These are phyloP conservation scores for Cutaneotrichosporon sp. DNA, from an alignment of 1,284 basidiomycete species.

Conservation along the genomic window DNA sequence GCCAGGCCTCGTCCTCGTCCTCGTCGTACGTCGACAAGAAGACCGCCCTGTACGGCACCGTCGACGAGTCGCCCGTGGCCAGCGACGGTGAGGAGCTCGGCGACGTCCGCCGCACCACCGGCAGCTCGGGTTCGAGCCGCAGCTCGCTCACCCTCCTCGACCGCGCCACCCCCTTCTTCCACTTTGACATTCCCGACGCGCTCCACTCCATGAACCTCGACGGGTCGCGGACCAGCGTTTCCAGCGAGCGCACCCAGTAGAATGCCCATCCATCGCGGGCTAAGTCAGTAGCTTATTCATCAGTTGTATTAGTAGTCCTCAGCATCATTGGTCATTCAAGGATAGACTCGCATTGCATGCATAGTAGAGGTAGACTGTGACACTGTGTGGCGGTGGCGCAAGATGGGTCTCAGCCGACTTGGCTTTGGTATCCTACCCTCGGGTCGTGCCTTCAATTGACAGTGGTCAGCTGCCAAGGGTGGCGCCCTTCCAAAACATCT, in stretches of 20 bases:
- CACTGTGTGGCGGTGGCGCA: neutral
- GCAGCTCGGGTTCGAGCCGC: conserved; percentile 17
- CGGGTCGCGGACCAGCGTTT: neutral
- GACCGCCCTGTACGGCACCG: neutral
- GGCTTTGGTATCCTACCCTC: neutral
- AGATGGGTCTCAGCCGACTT: neutral
- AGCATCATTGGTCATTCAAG: neutral
- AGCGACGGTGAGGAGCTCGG: conserved; percentile 3
- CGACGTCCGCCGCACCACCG: neutral
- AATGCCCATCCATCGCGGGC: neutral
- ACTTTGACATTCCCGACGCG: conserved; percentile 53
- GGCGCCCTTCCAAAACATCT: neutral
- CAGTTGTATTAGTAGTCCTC: neutral
- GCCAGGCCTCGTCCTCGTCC: neutral
- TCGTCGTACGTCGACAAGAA: conserved; percentile 10
- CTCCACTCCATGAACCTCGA: conserved; percentile 28
- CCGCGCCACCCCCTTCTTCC: conserved; percentile 53
- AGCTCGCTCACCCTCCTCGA: conserved; percentile 38
- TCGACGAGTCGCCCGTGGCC: conserved; percentile 20
- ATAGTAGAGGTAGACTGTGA: conserved; percentile 1
- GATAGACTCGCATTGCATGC: conserved; percentile 1
- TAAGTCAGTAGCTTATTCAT: neutral
- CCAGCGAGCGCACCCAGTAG: neutral
- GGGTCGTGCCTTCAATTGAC: neutral
- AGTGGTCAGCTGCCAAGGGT: neutral